Conservation (phyloP, 2,329 filamentous ascomycete genomes). For the Phyllosticta citribraziliensis region DNA sequence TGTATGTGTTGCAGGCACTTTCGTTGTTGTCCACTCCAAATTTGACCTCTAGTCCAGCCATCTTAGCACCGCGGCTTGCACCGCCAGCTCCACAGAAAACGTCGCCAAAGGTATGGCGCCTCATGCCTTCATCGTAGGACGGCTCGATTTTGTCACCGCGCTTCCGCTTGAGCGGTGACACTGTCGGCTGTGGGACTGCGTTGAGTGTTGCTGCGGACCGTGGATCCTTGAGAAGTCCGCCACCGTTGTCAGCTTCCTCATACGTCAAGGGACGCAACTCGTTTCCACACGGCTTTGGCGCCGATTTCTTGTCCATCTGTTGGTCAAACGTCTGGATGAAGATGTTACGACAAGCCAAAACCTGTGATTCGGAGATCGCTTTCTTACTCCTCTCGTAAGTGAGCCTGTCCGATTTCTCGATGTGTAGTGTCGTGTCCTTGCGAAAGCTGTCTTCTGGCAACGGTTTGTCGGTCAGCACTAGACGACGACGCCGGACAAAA, state of each 20-base stretch:
- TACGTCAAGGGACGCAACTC: background rate
- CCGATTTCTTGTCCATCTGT: background rate
- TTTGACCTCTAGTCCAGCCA: constrained; percentile 48
- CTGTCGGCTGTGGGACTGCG: background rate
- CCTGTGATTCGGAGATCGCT: background rate
- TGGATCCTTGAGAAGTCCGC: background rate
- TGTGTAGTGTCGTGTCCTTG: background rate
- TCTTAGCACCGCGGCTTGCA: constrained; percentile 52
- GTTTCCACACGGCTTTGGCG: background rate
- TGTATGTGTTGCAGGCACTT: constrained; percentile 49
- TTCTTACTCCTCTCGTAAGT: background rate
- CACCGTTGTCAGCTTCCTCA: background rate
- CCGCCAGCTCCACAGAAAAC: constrained; percentile 66
- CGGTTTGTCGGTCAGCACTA: background rate
- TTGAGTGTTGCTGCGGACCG: background rate
- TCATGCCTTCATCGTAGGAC: background rate
- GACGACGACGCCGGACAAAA: background rate
- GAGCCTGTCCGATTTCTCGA: background rate
- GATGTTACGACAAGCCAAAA: background rate
- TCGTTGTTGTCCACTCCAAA: constrained; percentile 56
- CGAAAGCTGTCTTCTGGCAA: background rate
- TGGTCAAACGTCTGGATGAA: background rate
- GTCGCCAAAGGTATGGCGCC: constrained; percentile 57
- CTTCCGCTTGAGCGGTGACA: background rate
- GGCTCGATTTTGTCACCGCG: background rate